phyloP scores from a whole-genome alignment of 129 eudicot genomes.

The Erigeron canadensis region DNA sequence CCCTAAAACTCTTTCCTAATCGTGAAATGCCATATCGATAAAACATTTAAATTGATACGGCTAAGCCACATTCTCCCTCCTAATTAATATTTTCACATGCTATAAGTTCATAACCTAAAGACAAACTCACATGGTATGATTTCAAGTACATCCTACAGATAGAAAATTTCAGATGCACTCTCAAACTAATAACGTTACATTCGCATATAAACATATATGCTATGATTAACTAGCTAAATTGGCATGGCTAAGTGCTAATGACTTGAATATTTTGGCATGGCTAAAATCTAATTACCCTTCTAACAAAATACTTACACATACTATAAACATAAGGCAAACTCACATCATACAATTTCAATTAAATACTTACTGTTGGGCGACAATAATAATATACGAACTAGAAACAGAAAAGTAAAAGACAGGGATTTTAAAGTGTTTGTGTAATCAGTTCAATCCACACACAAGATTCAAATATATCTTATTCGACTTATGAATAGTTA shows the following conservation, averaged over 20 bases:
- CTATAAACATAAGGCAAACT: neutral
- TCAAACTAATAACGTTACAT: neutral
- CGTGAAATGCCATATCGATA: no score
- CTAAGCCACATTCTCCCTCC: neutral
- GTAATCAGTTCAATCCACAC: no score
- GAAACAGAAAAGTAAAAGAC: neutral
- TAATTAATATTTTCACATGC: no score
- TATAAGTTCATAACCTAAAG: neutral
- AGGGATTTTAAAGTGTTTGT: no score
- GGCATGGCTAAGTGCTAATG: neutral
- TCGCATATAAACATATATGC: neutral
- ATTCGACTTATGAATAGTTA: no score
- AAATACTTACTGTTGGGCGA: neutral
- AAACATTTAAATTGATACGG: no score
- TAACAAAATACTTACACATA: neutral
- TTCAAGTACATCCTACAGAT: neutral
- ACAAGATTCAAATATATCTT: no score
- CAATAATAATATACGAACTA: neutral
- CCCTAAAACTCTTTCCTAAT: no score
- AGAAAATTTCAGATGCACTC: neutral
- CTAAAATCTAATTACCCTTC: neutral
- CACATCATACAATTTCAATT: neutral
- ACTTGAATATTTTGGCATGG: neutral
- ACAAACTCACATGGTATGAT: neutral
- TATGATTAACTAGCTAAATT: no score